Evolutionary conservation across 1,139 yeast genomes (phyloP), one percentile per base, ranked within the genome.

Genomic region (Kodamaea ohmeri): DNA sequence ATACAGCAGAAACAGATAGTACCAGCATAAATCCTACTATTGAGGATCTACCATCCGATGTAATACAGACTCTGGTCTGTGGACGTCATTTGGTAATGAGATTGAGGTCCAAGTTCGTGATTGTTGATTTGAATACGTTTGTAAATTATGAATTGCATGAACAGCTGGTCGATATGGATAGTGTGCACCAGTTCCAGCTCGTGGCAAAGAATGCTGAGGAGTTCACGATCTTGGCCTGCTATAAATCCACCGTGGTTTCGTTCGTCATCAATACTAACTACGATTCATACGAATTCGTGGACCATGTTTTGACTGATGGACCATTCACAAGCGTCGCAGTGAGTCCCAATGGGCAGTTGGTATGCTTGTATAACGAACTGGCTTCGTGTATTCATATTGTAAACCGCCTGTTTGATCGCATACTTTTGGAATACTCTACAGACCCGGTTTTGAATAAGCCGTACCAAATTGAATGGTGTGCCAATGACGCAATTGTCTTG

Each of bases 401-500:
- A 21, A 77, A 78, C 18, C 58, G 68, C 8, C 65, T 69, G 36
- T 78, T 81, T 45, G 67, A 71, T 39, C 71, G 70, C 32, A 67
- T 72, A 3, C 58, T 83, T n/a, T 62, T 79, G 25, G 81, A 78
- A 39, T 75, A 76, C 40, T 70, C 69, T 40, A 58, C 67, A 1
- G 53, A 65, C 16, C 61, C 57, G 42, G 71, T 63, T 44, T 58
- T 68, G 30, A 46, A 61, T 34, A 15, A 70, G 52, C 59, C 71
- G 1, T 53, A 59, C 27, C 75, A 75, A 45, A 62, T 87, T 9
- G 73, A 71, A 43, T 90, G 97, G 97, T 86, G 96, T 58, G 88
- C 92, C 0, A 80, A 83, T 49, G 96, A 88, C 62, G 88, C 94
- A 0, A 79, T 89, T 1, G 80, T 80, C 0, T 32, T 78, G 22